A percentile compares a stretch with the other conserved stretches of the same genome.
Conservation (phyloP, 2,329 filamentous ascomycete species). For the Neopestalotiopsis rosae region DNA sequence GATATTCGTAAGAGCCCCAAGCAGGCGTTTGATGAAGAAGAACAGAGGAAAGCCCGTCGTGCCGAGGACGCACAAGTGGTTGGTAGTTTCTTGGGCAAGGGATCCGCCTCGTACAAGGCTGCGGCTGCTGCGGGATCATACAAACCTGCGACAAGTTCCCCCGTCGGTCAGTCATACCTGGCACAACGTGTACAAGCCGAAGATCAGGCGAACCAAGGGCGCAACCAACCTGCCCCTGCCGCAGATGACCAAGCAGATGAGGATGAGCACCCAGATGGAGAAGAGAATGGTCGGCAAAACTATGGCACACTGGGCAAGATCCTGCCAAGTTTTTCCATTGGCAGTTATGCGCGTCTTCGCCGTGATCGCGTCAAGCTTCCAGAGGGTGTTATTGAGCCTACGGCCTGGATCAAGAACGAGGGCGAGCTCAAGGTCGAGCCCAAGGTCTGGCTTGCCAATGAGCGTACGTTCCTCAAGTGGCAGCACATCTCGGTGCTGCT, state of each 20-base stretch:
- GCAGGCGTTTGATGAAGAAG: conserved; percentile 88
- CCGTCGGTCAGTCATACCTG: conserved; percentile 69
- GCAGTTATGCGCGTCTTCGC: conserved; percentile 71
- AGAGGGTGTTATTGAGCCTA: conserved; percentile 85
- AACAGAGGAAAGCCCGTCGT: conserved; percentile 78
- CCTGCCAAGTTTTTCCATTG: conserved; percentile 82
- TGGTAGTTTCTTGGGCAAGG: conserved; percentile 78
- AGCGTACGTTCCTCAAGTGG: conserved; percentile 98
- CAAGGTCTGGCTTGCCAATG: conserved; percentile 98
- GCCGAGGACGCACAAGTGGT: conserved; percentile 89
- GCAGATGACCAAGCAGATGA: conserved; percentile 27
- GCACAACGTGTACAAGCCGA: conserved; percentile 60
- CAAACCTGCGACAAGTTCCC: conserved; percentile 68
- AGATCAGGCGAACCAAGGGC: conserved; percentile 24
- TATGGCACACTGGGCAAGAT: conserved; percentile 64
- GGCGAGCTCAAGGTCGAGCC: conserved; percentile 92
- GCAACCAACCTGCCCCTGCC: conserved; percentile 8
- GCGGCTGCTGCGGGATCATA: conserved; percentile 47
- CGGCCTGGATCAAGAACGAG: conserved; percentile 90
- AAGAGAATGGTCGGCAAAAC: conserved; percentile 38
- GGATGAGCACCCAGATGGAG: conserved; percentile 32
- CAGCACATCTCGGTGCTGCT: conserved; percentile 92
- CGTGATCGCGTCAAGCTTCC: conserved; percentile 67
- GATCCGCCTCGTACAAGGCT: conserved; percentile 37
- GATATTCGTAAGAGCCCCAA: conserved; percentile 95